Percentiles rank a stretch among this genome's conserved stretches.
phyloP scores from a whole-genome alignment of 192 early-diverging fungal genomes.

The Backusella westeae region DNA sequence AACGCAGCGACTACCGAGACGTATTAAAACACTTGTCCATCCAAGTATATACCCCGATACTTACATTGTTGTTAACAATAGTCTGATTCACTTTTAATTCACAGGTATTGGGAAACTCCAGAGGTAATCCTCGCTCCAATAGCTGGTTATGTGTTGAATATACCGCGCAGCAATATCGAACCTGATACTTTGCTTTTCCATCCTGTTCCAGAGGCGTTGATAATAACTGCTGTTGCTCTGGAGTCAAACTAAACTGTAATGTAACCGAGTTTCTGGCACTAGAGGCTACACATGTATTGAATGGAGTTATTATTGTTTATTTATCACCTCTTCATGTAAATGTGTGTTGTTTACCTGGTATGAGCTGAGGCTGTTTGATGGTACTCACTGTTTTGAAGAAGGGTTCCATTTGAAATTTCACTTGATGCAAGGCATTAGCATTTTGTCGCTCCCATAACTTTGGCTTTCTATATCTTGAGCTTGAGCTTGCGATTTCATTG shows the following conservation, averaged over 20 bases:
- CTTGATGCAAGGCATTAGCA: conserved; percentile 62
- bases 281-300: background rate
- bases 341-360: background rate
- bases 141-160: background rate
- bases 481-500: background rate
- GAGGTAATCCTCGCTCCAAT: background rate
- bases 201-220: background rate
- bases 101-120: conserved; percentile 12
- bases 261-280: background rate
- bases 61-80: background rate
- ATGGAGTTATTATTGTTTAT: too few species aligned
- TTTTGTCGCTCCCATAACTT: background rate
- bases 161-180: background rate
- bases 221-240: background rate
- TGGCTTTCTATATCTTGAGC: background rate
- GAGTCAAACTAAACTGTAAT: background rate
- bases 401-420: conserved; percentile 42
- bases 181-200: background rate
- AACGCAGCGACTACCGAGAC: conserved; percentile 38
- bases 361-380: background rate
- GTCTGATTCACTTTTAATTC: conserved; percentile 5
- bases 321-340: too few species aligned
- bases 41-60: background rate
- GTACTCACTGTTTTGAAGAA: background rate
- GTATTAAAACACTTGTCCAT: background rate